Base-by-base conservation (phyloP, 192 early-diverging fungal genomes). In the Podochytrium sp. region DNA sequence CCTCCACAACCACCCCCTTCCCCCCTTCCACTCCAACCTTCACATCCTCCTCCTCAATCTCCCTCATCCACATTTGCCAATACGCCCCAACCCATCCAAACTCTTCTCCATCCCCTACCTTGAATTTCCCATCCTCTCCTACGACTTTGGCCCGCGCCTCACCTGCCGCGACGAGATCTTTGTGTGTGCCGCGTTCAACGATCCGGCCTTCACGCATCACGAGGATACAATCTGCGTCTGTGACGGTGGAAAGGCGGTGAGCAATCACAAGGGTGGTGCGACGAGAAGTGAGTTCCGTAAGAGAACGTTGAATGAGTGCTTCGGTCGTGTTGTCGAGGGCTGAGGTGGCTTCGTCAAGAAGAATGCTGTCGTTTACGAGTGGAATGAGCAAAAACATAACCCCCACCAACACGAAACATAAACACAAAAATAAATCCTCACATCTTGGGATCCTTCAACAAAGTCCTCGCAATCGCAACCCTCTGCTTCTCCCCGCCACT, bases 261-360 rank as follows among this genome's bases (percentile, higher is more conserved):
- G 84, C 81, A 73, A 84, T 80, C 40, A 84, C 79, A 20, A 99
- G 85, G 2, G 95, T 96, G 1, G 96, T 98, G 39, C 95, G 85
- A 75, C 92, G 80, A 43, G 88, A 75, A 2, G 90, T 92, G 85
- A 99, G 90, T 16, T 87, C 82, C 3, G 80, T 75, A 27, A 98
- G 79, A 1, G 94, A 91, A 2, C 90, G 76, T 74, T 99, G 97
- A 76, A 99, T 95, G 56, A 92, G 87, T 37, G 91, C 88, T 77
- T 99, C 97, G 2, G 97, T 98, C 3, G 81, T 81, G 64, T 79
- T 82, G 69, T 84, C 95, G 4, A 95, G 84, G 23, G 95, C 94
- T 25, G 92, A 92, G 18, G 96, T 97, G 0, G 95, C 96, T 76
- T 98, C 97, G 79, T 98, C 97, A 72, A 97, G 81, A 40, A 96